Base-by-base conservation (phyloP, 2,329 filamentous ascomycete species). In the Raffaelea arxii region DNA sequence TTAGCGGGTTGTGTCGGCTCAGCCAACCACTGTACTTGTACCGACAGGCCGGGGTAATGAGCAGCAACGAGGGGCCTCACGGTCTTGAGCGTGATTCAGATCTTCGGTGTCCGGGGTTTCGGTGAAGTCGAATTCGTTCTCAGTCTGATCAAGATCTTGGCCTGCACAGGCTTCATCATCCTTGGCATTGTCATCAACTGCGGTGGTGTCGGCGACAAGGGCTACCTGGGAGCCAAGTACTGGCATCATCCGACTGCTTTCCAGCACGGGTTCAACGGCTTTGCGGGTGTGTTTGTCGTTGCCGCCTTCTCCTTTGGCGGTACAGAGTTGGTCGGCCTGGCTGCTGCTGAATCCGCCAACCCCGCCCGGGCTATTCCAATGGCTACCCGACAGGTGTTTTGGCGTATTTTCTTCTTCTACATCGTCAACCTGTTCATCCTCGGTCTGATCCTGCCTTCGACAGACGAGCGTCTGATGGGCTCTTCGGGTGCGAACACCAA, bases 131-230 rank as follows among this genome's bases (percentile, higher is more conserved):
- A 82, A 55, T 81, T 80, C 51, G 49, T 74, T 22, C 69, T 81
- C 19, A 69, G 68, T 51, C 63, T 73, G 47, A 68, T 81, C 58
- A 82, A 82, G 59, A 68, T 82, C 53, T 55, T 64, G 12, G 75
- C 78, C 40, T 72, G 74, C 55, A 64, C 74, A 10, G 80, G 78
- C 5, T 83, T 84, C 59, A 83, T 84, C 58, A 70, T 84, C 53
- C 63, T 82, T 23, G 78, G 74, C 39, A 78, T 82, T 46, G 61
- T 80, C 47, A 71, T 81, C 55, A 70, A 78, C 58, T 68, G 65
- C 46, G 78, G 77, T 38, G 78, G 74, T 44, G 75, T 74, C 22
- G 74, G 75, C 48, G 58, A 70, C 51, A 62, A 70, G 54, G 72
- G 75, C 32, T 79, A 82, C 57, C 73, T 82, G 39, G 79, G 81